Evolutionary conservation across 495 filamentous ascomycete species (phyloP).

Genomic region (Podospora comata): DNA sequence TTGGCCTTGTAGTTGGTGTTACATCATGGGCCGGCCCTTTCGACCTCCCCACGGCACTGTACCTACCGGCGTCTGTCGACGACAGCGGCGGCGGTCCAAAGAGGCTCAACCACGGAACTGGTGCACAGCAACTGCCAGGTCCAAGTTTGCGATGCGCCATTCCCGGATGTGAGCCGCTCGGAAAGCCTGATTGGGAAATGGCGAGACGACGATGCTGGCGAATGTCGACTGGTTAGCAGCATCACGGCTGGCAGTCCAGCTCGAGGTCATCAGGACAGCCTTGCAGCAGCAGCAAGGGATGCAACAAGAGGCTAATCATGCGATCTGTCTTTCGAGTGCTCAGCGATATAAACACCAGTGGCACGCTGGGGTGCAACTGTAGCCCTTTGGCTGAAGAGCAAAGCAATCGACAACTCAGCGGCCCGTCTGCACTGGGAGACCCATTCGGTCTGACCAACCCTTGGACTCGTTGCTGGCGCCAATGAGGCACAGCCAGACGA

Average conservation of each 20-base stretch:
- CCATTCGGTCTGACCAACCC: slow-evolving; percentile 6
- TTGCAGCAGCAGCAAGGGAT: slow-evolving; percentile 15
- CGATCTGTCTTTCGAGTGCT: slow-evolving; percentile 8
- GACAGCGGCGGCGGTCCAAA: not conserved
- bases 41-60: not conserved
- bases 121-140: slow-evolving; percentile 2
- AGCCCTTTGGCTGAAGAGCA: not conserved
- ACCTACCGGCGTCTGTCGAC: not conserved
- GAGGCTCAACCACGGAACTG: slow-evolving; percentile 19
- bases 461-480: slow-evolving; percentile 1
- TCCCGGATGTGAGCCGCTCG: slow-evolving; percentile 10
- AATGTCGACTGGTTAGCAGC: slow-evolving; percentile 1
- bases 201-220: slow-evolving; percentile 1
- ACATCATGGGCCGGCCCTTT: slow-evolving; percentile 9
- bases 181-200: slow-evolving; percentile 21
- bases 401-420: not conserved
- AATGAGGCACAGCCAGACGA: not conserved
- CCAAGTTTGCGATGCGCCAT: slow-evolving; percentile 9
- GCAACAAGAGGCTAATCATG: slow-evolving; percentile 18
- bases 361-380: slow-evolving; percentile 9
- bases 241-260: slow-evolving; percentile 11
- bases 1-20: not conserved
- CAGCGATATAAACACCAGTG: slow-evolving; percentile 7
- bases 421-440: slow-evolving; percentile 6
- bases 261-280: slow-evolving; percentile 25